Conservation (phyloP, 2,329 filamentous ascomycete species). For the Cylindrodendrum hubeiense region DNA sequence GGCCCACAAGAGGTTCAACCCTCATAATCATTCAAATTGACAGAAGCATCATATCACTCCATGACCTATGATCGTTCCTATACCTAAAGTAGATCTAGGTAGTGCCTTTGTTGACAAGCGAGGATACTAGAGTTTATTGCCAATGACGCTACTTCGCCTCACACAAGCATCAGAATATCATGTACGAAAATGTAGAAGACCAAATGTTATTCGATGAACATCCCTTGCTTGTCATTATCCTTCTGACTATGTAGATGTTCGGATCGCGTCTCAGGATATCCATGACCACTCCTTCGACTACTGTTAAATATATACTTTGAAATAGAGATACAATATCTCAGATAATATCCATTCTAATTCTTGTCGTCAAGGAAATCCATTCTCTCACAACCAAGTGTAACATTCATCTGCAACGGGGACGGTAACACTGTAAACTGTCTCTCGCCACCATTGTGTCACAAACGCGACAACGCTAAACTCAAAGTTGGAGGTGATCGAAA, state of each 20-base stretch:
- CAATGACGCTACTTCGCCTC: too few relatives aligned
- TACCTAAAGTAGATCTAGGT: too few relatives aligned
- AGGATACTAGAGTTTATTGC: too few relatives aligned
- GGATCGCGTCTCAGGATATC: not conserved
- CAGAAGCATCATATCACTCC: too few relatives aligned
- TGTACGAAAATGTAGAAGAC: too few relatives aligned
- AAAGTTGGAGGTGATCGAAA: constrained; percentile 43
- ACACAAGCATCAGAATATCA: too few relatives aligned
- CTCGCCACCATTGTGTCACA: constrained; percentile 43
- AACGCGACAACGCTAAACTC: constrained; percentile 43
- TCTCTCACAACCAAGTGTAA: constrained; percentile 28
- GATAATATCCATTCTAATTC: not conserved
- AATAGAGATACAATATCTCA: not conserved
- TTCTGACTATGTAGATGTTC: not conserved
- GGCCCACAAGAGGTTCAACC: too few relatives aligned
- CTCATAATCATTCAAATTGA: too few relatives aligned
- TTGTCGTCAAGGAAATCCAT: not conserved
- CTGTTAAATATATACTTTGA: not conserved
- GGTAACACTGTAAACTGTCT: constrained; percentile 36
- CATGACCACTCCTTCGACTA: not conserved
- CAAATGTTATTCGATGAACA: too few relatives aligned
- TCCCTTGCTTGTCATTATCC: too few relatives aligned
- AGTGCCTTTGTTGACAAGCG: too few relatives aligned
- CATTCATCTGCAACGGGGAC: constrained; percentile 33
- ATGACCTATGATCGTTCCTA: too few relatives aligned